Base-by-base conservation (phyloP, 495 filamentous ascomycete species). In the Daldinia vernicosa region DNA sequence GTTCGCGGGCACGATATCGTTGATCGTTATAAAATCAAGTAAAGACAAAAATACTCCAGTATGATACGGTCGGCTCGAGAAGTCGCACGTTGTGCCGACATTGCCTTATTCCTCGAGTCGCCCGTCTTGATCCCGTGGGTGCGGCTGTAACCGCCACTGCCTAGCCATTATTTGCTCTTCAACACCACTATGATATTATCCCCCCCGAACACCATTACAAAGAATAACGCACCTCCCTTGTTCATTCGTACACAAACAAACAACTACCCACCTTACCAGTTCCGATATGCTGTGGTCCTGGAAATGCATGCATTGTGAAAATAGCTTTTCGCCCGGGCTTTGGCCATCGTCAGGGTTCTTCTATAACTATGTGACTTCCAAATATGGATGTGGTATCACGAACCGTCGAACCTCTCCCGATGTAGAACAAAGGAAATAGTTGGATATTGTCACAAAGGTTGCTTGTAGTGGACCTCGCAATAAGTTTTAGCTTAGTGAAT, bases 371-470 rank as follows among this genome's bases (percentile, higher is more conserved):
- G 63, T 69, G 67, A 66, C 70, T 72, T 66, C 26, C 59, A 64
- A 63, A 67, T 53, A 54, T 74, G 68, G 64, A 67, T 53, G 58
- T 74, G 68, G 74, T 76, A 76, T 77, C 75, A 77, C 70, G 60
- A 70, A 66, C 70, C 71, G 62, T 71, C 66, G 56, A 68, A 67
- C 63, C 66, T 69, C 61, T 70, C 54, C 63, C 59, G 47, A 70
- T 72, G 65, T 40, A 59, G 47, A 63, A 77, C 73, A 77, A 76
- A 77, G 43, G 63, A 77, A 74, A 76, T 67, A 69, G 39, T 74
- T 67, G 66, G 67, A 70, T 77, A 77, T 77, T 77, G 69, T 76
- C 67, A 77, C 75, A 76, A 74, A 63, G 71, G 72, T 67, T 63
- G 39, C 56, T 62, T 66, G 45, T 71, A 30, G 58, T 69, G 27